Percentiles rank a stretch among this genome's conserved stretches.
phyloP scores from a whole-genome alignment of 257 asterid genomes.

The Przewalskia tangutica region DNA sequence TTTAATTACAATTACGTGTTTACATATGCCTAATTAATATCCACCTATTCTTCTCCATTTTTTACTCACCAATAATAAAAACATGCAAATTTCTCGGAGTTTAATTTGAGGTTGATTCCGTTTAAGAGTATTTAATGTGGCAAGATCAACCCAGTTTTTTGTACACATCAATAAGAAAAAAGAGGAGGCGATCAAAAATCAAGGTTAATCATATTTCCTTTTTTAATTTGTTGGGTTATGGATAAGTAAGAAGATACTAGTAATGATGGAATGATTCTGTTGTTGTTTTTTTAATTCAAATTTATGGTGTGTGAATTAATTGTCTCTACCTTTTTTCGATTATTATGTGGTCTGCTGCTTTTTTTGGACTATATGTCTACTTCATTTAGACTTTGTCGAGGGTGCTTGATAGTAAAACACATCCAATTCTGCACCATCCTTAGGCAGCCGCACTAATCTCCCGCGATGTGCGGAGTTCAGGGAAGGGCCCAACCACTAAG shows the following conservation, averaged over 20 bases:
- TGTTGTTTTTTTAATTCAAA: not conserved
- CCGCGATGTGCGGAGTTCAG: no score
- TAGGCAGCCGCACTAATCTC: no score
- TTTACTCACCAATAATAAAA: not conserved
- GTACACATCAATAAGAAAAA: not conserved
- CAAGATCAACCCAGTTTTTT: not conserved
- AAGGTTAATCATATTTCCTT: not conserved
- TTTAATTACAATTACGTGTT: not conserved
- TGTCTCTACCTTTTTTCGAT: not conserved
- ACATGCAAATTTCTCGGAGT: not conserved
- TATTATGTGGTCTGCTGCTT: not conserved
- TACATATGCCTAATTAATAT: not conserved
- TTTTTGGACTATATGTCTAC: not conserved
- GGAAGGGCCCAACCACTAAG: no score
- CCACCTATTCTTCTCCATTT: not conserved
- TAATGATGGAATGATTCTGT: constrained; percentile 9
- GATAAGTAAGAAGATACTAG: not conserved
- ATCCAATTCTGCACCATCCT: not conserved
- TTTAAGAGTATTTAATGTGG: not conserved
- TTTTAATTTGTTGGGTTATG: not conserved
- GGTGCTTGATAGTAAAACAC: not conserved
- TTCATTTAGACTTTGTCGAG: not conserved
- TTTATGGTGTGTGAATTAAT: not conserved
- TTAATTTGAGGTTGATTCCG: not conserved
- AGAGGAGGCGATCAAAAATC: not conserved